Evolutionary conservation across 1,284 basidiomycete genomes (phyloP), one percentile per base, ranked within the genome.

Genomic region (Lentinus polychrous): DNA sequence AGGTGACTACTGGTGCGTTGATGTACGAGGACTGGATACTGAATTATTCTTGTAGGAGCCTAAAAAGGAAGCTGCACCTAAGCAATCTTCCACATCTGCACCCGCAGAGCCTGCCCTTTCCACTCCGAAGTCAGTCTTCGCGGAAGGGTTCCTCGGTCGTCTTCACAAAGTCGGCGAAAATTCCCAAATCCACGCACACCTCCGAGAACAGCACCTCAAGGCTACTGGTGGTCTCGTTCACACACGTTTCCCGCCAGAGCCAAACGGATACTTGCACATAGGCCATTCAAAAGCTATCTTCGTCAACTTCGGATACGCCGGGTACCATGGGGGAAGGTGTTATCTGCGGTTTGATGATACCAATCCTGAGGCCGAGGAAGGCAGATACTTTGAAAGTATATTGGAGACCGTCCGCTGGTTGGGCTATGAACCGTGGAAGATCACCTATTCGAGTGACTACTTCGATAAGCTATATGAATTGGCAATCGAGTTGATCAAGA

Each of bases 221-320:
- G 78, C 77, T 14, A 98, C 96, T 0, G 80, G 81, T 22, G 92
- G 93, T 11, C 71, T 79, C 51, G 94, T 99, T 4, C 87, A 88
- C 72, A 99, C 96, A 6, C 92, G 96, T 34, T 99, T 99, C 72
- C 96, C 96, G 18, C 96, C 96, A 2, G 96, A 99, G 70, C 96
- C 96, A 1, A 99, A 99, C 64, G 95, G 95, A 4, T 98, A 81
- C 71, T 75, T 98, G 43, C 94, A 97, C 66, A 93, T 97, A 52
- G 94, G 94, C 3, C 96, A 99, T 63, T 96, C 94, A 47, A 99
- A 99, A 66, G 95, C 96, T 6, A 98, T 99, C 60, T 96, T 97
- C 60, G 84, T 99, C 57, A 91, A 96, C 70, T 99, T 99, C 67
- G 96, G 96, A 24, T 99, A 92, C 64, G 96, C 96, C 22, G 91